These are phyloP conservation scores for Aspergillus viridinutans DNA, from an alignment of 2,329 filamentous ascomycete genomes.

Conservation along the genomic window DNA sequence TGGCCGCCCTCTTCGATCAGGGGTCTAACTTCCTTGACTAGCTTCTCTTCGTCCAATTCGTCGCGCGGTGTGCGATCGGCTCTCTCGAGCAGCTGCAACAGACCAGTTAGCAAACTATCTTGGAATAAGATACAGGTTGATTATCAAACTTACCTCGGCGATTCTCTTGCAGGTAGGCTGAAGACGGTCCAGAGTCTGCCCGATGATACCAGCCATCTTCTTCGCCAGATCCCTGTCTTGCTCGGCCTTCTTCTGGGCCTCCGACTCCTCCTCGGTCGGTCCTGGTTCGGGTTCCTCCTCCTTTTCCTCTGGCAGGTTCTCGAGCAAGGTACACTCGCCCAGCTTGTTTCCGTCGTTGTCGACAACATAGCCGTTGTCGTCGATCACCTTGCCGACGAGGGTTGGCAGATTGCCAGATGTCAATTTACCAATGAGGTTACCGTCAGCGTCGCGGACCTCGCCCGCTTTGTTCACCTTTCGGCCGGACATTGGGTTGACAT, in stretches of 20 bases:
- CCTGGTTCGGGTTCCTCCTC: constrained; percentile 33
- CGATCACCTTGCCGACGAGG: constrained; percentile 41
- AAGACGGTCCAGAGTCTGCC: constrained; percentile 76
- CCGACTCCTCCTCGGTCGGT: constrained; percentile 40
- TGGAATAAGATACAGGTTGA: neutral
- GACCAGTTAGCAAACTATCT: constrained; percentile 9
- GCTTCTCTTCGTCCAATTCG: constrained; percentile 82
- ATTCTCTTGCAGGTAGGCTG: constrained; percentile 84
- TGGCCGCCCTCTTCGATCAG: constrained; percentile 80
- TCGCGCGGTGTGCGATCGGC: constrained; percentile 79
- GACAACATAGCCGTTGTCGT: constrained; percentile 52
- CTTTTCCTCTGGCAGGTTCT: constrained; percentile 50
- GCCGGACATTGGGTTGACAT: constrained; percentile 58
- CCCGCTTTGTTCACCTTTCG: constrained; percentile 51
- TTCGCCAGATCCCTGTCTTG: constrained; percentile 72
- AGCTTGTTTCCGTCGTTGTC: constrained; percentile 61
- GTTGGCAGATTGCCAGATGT: constrained; percentile 42
- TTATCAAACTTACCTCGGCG: constrained; percentile 57
- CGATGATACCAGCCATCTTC: constrained; percentile 68
- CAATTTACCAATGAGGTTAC: constrained; percentile 44
- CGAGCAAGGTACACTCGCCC: constrained; percentile 59
- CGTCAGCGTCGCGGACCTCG: constrained; percentile 44
- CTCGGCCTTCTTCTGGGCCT: constrained; percentile 58
- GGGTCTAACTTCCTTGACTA: constrained; percentile 81
- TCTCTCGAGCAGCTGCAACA: constrained; percentile 64